Percentiles rank a stretch among this genome's conserved stretches.
These are phyloP conservation scores for Naumovozyma castellii DNA, from an alignment of 805 yeast genomes.

Conservation along the genomic window DNA sequence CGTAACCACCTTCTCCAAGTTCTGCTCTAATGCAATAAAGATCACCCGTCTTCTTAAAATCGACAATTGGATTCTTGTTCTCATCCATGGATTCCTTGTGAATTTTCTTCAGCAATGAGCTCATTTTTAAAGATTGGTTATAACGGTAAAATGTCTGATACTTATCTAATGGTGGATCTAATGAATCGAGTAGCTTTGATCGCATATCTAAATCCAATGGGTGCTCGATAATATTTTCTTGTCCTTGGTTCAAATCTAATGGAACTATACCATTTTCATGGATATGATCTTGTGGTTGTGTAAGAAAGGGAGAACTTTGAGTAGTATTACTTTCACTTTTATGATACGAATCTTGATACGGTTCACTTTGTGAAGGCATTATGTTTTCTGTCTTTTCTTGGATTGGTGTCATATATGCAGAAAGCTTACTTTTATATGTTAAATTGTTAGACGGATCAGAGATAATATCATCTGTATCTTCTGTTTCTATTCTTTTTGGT, in stretches of 20 bases:
- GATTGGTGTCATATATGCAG: conserved; percentile 25
- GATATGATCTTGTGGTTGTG: conserved; percentile 18
- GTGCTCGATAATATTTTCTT: conserved; percentile 17
- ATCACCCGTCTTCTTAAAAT: conserved; percentile 28
- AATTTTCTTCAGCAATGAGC: conserved; percentile 28
- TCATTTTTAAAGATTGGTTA: conserved; percentile 29
- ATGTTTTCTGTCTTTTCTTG: conserved; percentile 19
- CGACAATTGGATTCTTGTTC: conserved; percentile 28
- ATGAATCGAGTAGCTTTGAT: conserved; percentile 29
- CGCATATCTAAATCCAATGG: conserved; percentile 41
- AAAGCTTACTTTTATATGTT: conserved; percentile 1
- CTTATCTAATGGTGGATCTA: conserved; percentile 31
- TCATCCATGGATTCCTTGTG: conserved; percentile 32
- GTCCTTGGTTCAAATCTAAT: background rate
- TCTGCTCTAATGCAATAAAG: conserved; percentile 33
- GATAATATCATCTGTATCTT: background rate
- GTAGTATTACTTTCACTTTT: conserved; percentile 5
- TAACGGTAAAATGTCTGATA: conserved; percentile 29
- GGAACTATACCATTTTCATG: background rate
- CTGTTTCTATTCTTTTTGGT: background rate
- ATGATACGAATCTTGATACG: background rate
- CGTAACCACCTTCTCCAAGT: conserved; percentile 77
- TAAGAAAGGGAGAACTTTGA: conserved; percentile 25
- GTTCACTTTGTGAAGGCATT: conserved; percentile 1
- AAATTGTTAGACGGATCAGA: background rate